A percentile compares a stretch with the other conserved stretches of the same genome.
These are phyloP conservation scores for Entonaema liquescens DNA, from an alignment of 495 filamentous ascomycete species.

Conservation along the genomic window DNA sequence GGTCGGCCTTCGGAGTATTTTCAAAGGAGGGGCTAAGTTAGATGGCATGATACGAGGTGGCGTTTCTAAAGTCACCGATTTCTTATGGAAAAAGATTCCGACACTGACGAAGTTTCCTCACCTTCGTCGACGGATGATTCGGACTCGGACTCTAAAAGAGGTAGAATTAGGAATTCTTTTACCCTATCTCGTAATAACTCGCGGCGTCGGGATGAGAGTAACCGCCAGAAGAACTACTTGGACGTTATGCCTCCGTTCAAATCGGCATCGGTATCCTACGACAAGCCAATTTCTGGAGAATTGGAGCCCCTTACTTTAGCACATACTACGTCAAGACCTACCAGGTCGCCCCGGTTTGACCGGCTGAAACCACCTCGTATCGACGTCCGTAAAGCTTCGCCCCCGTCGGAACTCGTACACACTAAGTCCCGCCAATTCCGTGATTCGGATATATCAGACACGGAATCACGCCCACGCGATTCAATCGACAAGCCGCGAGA, in stretches of 20 bases:
- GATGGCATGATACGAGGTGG: constrained; percentile 58
- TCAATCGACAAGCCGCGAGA: constrained; percentile 10
- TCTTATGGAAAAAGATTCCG: constrained; percentile 57
- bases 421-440: constrained; percentile 28
- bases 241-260: constrained; percentile 55
- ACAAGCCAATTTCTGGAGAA: constrained; percentile 27
- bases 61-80: constrained; percentile 59
- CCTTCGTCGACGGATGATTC: constrained; percentile 53
- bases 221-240: constrained; percentile 48
- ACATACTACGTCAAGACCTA: constrained; percentile 42
- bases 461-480: constrained; percentile 43
- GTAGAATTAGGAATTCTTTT: constrained; percentile 43
- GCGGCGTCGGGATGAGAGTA: constrained; percentile 34
- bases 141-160: constrained; percentile 48
- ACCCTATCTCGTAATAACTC: constrained; percentile 36
- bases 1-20: constrained; percentile 52
- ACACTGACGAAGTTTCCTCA: constrained; percentile 40
- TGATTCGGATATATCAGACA: constrained; percentile 49
- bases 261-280: constrained; percentile 22
- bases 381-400: constrained; percentile 63
- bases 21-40: constrained; percentile 55
- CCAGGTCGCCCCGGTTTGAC: constrained; percentile 60
- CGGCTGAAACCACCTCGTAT: constrained; percentile 69
- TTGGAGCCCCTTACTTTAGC: constrained; percentile 16
- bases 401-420: constrained; percentile 47